Evolutionary conservation across 192 early-diverging fungal species (phyloP).

Genomic region (Coemansia sp.): DNA sequence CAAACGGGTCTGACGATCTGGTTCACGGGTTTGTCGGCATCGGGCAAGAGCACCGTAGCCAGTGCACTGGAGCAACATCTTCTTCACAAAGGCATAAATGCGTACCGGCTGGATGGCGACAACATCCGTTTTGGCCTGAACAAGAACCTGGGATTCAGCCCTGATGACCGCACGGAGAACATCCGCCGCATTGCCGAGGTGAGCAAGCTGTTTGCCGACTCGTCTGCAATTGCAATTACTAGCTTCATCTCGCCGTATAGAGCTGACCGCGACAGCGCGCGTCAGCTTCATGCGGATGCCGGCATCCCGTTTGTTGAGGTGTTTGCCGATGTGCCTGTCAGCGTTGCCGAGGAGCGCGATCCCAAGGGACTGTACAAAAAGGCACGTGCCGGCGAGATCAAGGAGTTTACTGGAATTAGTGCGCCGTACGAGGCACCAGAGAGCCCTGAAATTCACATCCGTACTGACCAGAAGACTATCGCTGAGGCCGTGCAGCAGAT

Average conservation of each 20-base stretch:
- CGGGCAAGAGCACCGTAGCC: conserved; percentile 91
- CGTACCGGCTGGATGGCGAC: conserved; percentile 94
- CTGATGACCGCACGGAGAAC: conserved; percentile 90
- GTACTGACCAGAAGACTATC: conserved; percentile 71
- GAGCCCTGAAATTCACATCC: conserved; percentile 82
- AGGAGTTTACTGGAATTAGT: conserved; percentile 94
- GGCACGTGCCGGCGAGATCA: conserved; percentile 89
- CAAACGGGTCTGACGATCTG: conserved; percentile 82
- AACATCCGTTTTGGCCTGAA: conserved; percentile 97
- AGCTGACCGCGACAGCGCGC: conserved; percentile 76
- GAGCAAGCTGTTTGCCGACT: conserved; percentile 86
- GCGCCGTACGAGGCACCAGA: conserved; percentile 88
- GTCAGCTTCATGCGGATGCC: conserved; percentile 72
- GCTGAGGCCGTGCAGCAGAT: conserved; percentile 50
- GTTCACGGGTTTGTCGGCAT: conserved; percentile 95
- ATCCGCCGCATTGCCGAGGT: conserved; percentile 91
- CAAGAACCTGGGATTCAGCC: conserved; percentile 90
- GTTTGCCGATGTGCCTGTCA: conserved; percentile 82
- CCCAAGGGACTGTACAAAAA: conserved; percentile 97
- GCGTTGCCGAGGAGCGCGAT: conserved; percentile 86
- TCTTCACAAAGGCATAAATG: conserved; percentile 68
- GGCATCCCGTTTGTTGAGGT: conserved; percentile 88
- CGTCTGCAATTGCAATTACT: conserved; percentile 77
- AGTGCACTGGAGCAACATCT: conserved; percentile 87
- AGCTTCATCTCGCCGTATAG: conserved; percentile 91